Percentiles rank a stretch among this genome's conserved stretches.
Evolutionary conservation across 2,329 filamentous ascomycete species (phyloP).

Genomic region (Aspergillus glaucus): DNA sequence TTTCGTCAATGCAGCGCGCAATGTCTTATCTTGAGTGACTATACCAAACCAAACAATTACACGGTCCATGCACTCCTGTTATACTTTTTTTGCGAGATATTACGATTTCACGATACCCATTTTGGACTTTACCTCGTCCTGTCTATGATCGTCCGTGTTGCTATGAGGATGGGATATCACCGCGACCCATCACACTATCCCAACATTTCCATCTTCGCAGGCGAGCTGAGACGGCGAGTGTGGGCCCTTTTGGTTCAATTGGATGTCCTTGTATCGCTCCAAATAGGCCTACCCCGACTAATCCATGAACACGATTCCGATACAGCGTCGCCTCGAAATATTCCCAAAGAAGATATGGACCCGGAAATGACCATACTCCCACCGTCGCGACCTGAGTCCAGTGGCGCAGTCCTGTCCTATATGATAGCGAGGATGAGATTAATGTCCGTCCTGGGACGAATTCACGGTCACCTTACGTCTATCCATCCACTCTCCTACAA

Average conservation of each 20-base stretch:
- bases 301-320: constrained; percentile 34
- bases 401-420: constrained; percentile 16
- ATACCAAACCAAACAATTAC: background rate
- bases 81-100: background rate
- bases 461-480: constrained; percentile 3
- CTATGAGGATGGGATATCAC: constrained; percentile 38
- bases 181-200: constrained; percentile 33
- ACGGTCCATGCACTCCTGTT: background rate
- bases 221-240: constrained; percentile 31
- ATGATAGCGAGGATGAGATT: constrained; percentile 9
- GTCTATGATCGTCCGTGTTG: constrained; percentile 22
- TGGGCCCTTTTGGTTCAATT: constrained; percentile 31
- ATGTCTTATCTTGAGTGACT: background rate
- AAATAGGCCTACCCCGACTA: constrained; percentile 35
- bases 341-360: constrained; percentile 36
- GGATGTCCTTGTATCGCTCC: constrained; percentile 33
- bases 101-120: background rate
- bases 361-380: constrained; percentile 27
- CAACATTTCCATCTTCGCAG: constrained; percentile 29
- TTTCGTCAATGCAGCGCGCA: background rate
- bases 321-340: constrained; percentile 33
- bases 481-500: constrained; percentile 9
- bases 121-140: constrained; percentile 6
- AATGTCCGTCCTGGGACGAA: constrained; percentile 7
- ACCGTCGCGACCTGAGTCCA: constrained; percentile 16